phyloP scores from a whole-genome alignment of 169 alveolate species.

The Cyclospora cayetanensis region DNA sequence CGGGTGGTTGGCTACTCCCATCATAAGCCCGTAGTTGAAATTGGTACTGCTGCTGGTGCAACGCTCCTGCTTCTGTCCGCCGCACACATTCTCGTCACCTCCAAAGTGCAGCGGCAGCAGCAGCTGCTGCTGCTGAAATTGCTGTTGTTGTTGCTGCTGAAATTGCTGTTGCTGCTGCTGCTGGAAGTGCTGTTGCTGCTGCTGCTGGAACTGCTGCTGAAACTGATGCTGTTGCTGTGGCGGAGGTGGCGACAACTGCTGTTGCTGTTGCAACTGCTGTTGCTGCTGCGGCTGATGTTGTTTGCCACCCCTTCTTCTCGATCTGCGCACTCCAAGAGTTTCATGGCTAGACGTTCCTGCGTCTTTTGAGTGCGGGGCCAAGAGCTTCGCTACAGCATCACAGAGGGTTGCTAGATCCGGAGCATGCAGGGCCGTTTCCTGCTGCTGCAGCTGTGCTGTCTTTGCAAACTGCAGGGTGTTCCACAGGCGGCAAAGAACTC shows the following conservation, averaged over 20 bases:
- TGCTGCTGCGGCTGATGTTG: background rate
- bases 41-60: background rate
- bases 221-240: background rate
- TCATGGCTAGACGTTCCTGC: too few relatives aligned
- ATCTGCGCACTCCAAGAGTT: too few relatives aligned
- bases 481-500: background rate
- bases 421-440: background rate
- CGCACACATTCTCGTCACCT: background rate
- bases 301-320: too few relatives aligned
- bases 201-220: background rate
- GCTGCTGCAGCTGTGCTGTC: background rate
- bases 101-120: background rate
- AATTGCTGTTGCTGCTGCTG: background rate
- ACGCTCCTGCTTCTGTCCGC: background rate
- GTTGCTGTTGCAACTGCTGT: background rate
- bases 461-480: background rate
- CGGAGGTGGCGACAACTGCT: background rate
- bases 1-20: background rate
- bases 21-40: too few relatives aligned
- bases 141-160: background rate
- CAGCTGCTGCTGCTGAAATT: background rate
- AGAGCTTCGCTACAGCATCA: too few relatives aligned
- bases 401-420: background rate
- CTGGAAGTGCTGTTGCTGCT: conserved; percentile 6
- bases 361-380: too few relatives aligned